A percentile compares a stretch with the other conserved stretches of the same genome.
Conservation (phyloP, 495 filamentous ascomycete species). For the Penicillium bialowiezense region DNA sequence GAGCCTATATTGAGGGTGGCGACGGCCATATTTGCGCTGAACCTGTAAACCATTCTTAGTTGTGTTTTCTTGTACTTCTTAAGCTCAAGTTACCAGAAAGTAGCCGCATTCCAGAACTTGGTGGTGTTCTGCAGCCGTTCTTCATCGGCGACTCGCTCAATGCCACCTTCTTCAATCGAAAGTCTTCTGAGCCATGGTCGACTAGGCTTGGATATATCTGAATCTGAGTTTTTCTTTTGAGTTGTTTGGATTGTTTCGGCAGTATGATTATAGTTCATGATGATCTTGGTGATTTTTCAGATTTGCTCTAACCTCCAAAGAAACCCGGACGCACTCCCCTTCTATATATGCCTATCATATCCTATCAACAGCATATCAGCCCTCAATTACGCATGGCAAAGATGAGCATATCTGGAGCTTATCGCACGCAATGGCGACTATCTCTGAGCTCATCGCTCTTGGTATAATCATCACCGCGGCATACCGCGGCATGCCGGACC, state of each 20-base stretch:
- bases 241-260: too few species aligned
- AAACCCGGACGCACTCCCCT: background rate
- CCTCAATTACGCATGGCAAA: background rate
- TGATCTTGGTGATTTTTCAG: too few species aligned
- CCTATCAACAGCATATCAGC: constrained; percentile 21
- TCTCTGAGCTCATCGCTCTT: constrained; percentile 6
- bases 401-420: constrained; percentile 19
- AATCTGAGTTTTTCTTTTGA: background rate
- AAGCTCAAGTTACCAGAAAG: constrained; percentile 46
- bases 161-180: constrained; percentile 61
- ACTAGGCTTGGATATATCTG: background rate
- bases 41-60: too few species aligned
- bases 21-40: constrained; percentile 67
- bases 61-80: too few species aligned
- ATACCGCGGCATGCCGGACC: constrained; percentile 30
- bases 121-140: constrained; percentile 59
- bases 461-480: constrained; percentile 24
- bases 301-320: background rate
- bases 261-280: too few species aligned
- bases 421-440: constrained; percentile 21
- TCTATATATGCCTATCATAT: constrained; percentile 16
- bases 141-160: constrained; percentile 62
- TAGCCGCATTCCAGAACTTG: constrained; percentile 29
- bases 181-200: constrained; percentile 23
- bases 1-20: constrained; percentile 64